Conservation (phyloP, 495 filamentous ascomycete species). For the Xylaria longipes region DNA sequence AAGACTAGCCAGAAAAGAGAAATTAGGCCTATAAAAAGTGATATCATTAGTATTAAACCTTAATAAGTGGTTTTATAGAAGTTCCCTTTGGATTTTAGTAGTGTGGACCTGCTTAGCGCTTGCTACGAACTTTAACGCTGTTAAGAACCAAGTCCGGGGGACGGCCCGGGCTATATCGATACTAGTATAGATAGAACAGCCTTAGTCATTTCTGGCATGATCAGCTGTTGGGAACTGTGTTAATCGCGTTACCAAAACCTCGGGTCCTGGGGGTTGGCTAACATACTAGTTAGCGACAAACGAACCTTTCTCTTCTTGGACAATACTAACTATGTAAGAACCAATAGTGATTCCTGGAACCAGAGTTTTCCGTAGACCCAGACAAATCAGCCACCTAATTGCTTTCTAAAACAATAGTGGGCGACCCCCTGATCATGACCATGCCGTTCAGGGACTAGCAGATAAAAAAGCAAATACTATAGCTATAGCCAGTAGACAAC, state of each 20-base stretch:
- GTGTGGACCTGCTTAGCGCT: too few relatives aligned
- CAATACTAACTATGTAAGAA: too few relatives aligned
- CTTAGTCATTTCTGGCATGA: not conserved
- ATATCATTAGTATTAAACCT: not conserved
- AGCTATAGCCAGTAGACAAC: too few relatives aligned
- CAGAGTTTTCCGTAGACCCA: not conserved
- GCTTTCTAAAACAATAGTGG: constrained; percentile 6
- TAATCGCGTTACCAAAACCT: not conserved
- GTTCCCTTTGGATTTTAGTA: not conserved
- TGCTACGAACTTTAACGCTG: too few relatives aligned
- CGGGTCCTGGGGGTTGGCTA: not conserved
- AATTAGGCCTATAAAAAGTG: not conserved
- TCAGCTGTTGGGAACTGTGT: not conserved
- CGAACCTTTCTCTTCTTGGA: too few relatives aligned
- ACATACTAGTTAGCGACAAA: too few relatives aligned
- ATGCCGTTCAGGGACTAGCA: not conserved
- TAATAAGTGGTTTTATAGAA: not conserved
- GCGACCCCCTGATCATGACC: not conserved
- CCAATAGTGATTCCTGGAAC: too few relatives aligned
- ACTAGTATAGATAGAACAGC: not conserved
- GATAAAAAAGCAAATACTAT: constrained; percentile 1
- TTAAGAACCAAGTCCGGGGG: not conserved
- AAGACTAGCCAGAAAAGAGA: not conserved
- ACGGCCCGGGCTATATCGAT: not conserved
- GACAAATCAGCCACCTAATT: not conserved